Percentiles rank a stretch among this genome's conserved stretches.
Evolutionary conservation across 2,329 filamentous ascomycete species (phyloP).

Genomic region (Ceratocystis eucalypticola): DNA sequence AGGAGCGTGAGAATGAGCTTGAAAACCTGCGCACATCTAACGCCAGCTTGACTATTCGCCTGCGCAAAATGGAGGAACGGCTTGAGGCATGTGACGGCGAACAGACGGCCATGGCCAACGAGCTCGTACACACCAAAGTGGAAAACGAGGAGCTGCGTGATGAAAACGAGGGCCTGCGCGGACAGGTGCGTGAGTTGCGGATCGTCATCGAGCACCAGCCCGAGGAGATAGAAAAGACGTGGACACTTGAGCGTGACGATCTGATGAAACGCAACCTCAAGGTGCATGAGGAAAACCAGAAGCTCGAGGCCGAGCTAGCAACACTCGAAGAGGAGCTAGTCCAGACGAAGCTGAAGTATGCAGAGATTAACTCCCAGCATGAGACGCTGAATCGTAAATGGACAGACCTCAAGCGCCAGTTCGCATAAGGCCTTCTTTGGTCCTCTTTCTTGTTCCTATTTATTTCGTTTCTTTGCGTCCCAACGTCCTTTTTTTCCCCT

Average conservation of each 20-base stretch:
- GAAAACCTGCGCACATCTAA: constrained; percentile 58
- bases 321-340: constrained; percentile 91
- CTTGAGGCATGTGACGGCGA: constrained; percentile 80
- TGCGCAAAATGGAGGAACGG: constrained; percentile 77
- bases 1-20: constrained; percentile 69
- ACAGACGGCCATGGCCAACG: constrained; percentile 79
- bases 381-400: constrained; percentile 64
- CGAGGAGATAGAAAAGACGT: constrained; percentile 66
- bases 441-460: not conserved
- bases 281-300: constrained; percentile 84
- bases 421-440: constrained; percentile 28
- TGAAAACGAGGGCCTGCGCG: constrained; percentile 73
- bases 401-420: constrained; percentile 55
- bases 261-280: constrained; percentile 87
- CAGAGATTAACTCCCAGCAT: constrained; percentile 63
- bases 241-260: constrained; percentile 75
- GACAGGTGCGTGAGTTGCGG: constrained; percentile 73
- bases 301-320: constrained; percentile 73
- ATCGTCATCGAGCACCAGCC: constrained; percentile 82
- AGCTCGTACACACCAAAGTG: constrained; percentile 83
- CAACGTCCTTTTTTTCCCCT: not conserved
- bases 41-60: constrained; percentile 52
- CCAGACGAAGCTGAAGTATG: constrained; percentile 85
- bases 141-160: constrained; percentile 83
- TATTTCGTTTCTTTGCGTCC: not conserved